Base-by-base conservation (phyloP, 2,329 filamentous ascomycete species). In the Calonectria henricotiae region DNA sequence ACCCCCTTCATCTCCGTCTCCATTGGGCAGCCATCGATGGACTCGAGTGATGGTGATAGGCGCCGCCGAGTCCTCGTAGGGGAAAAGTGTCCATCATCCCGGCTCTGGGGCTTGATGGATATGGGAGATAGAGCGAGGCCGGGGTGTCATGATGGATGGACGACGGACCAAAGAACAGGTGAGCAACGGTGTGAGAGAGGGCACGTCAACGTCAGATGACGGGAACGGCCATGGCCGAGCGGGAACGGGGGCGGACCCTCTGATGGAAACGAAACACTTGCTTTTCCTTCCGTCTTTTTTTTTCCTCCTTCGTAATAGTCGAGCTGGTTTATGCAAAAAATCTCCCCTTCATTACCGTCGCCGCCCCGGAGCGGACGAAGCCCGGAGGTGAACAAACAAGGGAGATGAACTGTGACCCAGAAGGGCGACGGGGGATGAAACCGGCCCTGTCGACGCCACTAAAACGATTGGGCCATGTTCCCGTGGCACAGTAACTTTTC, bases 1-100 rank as follows among this genome's bases (percentile, higher is more conserved):
- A 15, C 35, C 43, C 49, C 69, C 69, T 62, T 62, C 63, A 54
- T 65, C 54, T 39, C 62, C 73, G 64, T 70, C 73, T 71, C 74
- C 69, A 70, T 69, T 74, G 67, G 70, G 72, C 60, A 60, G 64
- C 32, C 37, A n/a, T 41, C 27, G 20, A 62, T 46, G 49, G 44
- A 32, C 35, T 58, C 46, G 55, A 54, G 64, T 71, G 68, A 76
- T 74, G 69, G 68, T 71, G 75, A 76, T 76, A 67, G 70, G 68
- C 73, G 67, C 39, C 70, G 70, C 75, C 73, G 73, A 76, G 74
- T 67, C 64, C 66, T 69, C 66, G 61, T 58, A 70, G 70, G 65
- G 62, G 49, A 71, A 73, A 51, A 41, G 27, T 64, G 25, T 51
- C 32, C 30, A 62, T 32, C 71, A 65, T 55, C 47, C 63, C 43